phyloP scores from a whole-genome alignment of 2,329 filamentous ascomycete genomes.

The Cladorrhinum sp. region DNA sequence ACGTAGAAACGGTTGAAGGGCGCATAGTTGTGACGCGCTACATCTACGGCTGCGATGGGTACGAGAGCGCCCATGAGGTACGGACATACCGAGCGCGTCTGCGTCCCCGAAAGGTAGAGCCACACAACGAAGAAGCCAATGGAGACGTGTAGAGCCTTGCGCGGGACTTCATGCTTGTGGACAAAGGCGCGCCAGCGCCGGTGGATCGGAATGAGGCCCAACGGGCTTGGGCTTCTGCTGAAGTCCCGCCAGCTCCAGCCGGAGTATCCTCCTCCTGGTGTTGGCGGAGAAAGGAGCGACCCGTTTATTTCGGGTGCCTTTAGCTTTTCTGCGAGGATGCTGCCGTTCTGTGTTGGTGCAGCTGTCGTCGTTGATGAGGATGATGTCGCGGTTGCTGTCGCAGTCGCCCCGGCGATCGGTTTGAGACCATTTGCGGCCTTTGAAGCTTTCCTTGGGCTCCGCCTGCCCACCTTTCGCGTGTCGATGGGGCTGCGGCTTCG shows the following conservation, averaged over 20 bases:
- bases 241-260: conserved; percentile 82
- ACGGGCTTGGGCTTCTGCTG: conserved; percentile 85
- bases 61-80: conserved; percentile 77
- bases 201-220: conserved; percentile 94
- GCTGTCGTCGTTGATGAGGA: conserved; percentile 20
- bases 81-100: conserved; percentile 75
- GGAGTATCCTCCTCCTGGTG: conserved; percentile 46
- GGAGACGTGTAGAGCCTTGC: conserved; percentile 89
- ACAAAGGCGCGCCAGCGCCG: conserved; percentile 87
- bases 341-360: conserved; percentile 13
- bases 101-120: conserved; percentile 77
- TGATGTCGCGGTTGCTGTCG: conserved; percentile 2
- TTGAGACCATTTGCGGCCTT: conserved; percentile 23
- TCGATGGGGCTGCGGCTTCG: conserved; percentile 68
- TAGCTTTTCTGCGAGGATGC: neutral
- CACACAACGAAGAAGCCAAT: conserved; percentile 92
- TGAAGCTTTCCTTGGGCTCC: conserved; percentile 41
- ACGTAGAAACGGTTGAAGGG: conserved; percentile 87
- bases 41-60: conserved; percentile 78
- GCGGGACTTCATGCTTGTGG: conserved; percentile 94
- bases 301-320: conserved; percentile 47
- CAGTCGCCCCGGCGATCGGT: conserved; percentile 16
- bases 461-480: conserved; percentile 48
- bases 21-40: conserved; percentile 77
- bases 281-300: conserved; percentile 64